Evolutionary conservation across 2,329 filamentous ascomycete genomes (phyloP), one percentile per base, ranked within the genome.

Genomic region (Tolypocladium pustulatum): DNA sequence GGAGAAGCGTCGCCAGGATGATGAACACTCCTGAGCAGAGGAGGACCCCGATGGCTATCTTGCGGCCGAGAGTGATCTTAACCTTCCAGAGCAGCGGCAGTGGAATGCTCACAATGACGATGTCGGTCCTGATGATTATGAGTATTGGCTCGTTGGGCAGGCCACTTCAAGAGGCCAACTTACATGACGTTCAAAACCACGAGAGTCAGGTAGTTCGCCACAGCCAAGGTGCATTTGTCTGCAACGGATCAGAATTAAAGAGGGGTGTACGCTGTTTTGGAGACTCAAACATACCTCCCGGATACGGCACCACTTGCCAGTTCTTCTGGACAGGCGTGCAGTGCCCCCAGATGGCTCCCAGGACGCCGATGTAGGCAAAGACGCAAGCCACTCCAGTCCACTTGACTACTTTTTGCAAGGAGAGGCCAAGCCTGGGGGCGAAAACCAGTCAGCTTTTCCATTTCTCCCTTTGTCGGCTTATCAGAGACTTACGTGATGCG

Each of bases 1-100:
- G 74, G 40, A 78, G 65, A 0, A 77, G 61, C 1, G 75, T 71
- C 27, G 74, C 74, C 9, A 72, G 62, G 60, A 77, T 75, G 58
- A 77, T 71, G 60, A 77, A 77, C n/a, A 77, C 43, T 4, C 75
- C 74, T 3, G 74, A 73, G 56, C 72, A 77, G 13, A 78, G 72
- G 0, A 76, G 66, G 5, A 74, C 36, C 1, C 70, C 69, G 51
- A 76, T 71, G 20, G 73, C 63, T 3, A 76, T 22, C 63, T 77
- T 77, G 57, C 72, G 66, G 43, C 68, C 65, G 4, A 72, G 49
- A 27, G 65, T 69, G 57, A 77, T 66, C 54, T 73, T 73, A 1
- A 75, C 73, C 53, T 69, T 72, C 67, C 69, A 72, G 3, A 77
- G 61, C 3, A 78, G 59, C 12, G 75, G 74, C 1, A 77, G 37